Percentiles rank a stretch among this genome's conserved stretches.
phyloP scores from a whole-genome alignment of 192 early-diverging fungal genomes.

The Spizellomyces punctatus region DNA sequence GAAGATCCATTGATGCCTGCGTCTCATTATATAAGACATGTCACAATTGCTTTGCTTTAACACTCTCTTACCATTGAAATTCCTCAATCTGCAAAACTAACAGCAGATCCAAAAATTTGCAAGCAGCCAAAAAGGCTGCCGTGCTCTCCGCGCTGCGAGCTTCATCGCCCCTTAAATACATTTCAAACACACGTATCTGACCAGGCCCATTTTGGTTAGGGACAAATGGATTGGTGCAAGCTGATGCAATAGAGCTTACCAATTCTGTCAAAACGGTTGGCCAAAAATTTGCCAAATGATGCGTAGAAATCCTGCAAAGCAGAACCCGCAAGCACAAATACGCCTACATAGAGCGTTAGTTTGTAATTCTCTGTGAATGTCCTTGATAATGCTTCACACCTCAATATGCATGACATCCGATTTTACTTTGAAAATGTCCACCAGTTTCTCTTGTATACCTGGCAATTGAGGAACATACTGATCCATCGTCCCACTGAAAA shows the following conservation, averaged over 20 bases:
- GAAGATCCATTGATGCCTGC: constrained; percentile 93
- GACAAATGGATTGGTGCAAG: background rate
- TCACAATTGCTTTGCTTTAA: background rate
- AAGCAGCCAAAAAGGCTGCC: constrained; percentile 75
- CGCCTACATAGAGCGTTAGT: constrained; percentile 40
- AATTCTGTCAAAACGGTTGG: constrained; percentile 88
- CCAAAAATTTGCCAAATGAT: constrained; percentile 89
- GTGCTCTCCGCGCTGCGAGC: constrained; percentile 66
- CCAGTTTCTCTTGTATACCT: constrained; percentile 82
- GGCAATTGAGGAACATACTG: constrained; percentile 82
- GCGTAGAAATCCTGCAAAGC: constrained; percentile 74
- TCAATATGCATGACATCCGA: constrained; percentile 72
- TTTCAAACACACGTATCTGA: constrained; percentile 49
- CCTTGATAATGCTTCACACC: constrained; percentile 28
- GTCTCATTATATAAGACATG: background rate
- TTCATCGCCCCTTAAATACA: constrained; percentile 51
- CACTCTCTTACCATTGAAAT: constrained; percentile 73
- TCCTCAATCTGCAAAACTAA: constrained; percentile 79
- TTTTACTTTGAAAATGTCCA: constrained; percentile 78
- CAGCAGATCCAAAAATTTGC: constrained; percentile 87
- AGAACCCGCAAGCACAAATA: constrained; percentile 83
- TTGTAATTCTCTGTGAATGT: background rate
- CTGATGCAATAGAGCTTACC: constrained; percentile 47
- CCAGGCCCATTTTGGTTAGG: background rate
- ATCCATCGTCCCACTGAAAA: constrained; percentile 72